Conservation (phyloP, 192 early-diverging fungal genomes). For the Podila minutissima region DNA sequence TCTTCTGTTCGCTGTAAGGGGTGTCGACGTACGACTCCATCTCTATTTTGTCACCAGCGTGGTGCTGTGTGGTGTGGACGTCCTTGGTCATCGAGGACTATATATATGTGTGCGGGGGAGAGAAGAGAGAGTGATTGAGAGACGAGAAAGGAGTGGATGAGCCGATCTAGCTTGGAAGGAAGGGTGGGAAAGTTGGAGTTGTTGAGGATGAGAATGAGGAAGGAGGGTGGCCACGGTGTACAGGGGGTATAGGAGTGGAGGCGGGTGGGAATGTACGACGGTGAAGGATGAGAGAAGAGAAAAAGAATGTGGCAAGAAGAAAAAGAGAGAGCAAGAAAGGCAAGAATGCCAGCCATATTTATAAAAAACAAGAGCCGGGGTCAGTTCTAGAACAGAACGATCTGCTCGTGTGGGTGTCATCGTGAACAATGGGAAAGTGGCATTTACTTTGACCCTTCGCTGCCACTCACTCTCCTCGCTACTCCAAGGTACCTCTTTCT, state of each 20-base stretch:
- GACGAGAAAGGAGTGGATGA: background rate
- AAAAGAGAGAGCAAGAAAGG: constrained; percentile 7
- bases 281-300: background rate
- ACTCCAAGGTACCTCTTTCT: too few species aligned
- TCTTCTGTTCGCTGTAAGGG: constrained; percentile 1
- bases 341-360: background rate
- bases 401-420: too few species aligned
- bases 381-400: background rate
- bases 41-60: constrained; percentile 20
- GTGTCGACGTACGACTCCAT: constrained; percentile 22
- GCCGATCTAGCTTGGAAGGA: background rate
- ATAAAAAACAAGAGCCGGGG: background rate
- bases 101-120: background rate
- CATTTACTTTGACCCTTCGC: too few species aligned
- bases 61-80: constrained; percentile 7
- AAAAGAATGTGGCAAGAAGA: constrained; percentile 3
- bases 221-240: constrained; percentile 1
- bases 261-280: background rate
- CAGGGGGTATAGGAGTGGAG: background rate
- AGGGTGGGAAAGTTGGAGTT: background rate
- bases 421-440: too few species aligned
- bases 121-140: background rate
- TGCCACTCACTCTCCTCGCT: too few species aligned
- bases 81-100: constrained; percentile 15
- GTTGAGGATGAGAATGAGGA: background rate